Evolutionary conservation across 352 stramenopile genomes (phyloP).

Genomic region (Phytopythium litorale): DNA sequence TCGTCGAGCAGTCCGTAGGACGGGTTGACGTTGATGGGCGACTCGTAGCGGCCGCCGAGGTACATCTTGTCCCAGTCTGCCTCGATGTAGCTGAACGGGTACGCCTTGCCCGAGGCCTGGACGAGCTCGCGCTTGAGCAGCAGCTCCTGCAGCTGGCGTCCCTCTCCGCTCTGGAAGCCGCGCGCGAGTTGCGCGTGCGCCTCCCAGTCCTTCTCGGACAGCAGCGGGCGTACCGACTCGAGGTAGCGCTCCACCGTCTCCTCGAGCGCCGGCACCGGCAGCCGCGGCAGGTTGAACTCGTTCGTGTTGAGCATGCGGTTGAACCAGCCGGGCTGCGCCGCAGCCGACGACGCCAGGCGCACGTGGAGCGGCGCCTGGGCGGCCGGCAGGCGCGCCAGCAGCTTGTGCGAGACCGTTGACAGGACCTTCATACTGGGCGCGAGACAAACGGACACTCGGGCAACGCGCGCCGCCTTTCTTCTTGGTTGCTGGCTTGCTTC

Average conservation of each 20-base stretch:
- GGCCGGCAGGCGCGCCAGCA: slow-evolving; percentile 1
- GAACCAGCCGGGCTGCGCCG: slow-evolving; percentile 57
- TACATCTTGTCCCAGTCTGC: slow-evolving; percentile 92
- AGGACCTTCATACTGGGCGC: slow-evolving; percentile 1
- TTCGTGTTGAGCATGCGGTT: slow-evolving; percentile 72
- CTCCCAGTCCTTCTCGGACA: slow-evolving; percentile 58
- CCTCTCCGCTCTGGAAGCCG: slow-evolving; percentile 49
- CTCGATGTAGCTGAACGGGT: slow-evolving; percentile 94
- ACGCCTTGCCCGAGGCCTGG: slow-evolving; percentile 75
- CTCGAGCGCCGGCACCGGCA: slow-evolving; percentile 88
- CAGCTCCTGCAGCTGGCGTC: slow-evolving; percentile 52
- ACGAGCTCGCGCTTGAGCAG: slow-evolving; percentile 70
- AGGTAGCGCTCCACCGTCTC: slow-evolving; percentile 89
- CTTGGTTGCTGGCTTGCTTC: neutral
- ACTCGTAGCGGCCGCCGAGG: slow-evolving; percentile 83
- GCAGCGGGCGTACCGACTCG: slow-evolving; percentile 71
- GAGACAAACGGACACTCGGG: neutral
- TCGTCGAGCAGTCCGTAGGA: slow-evolving; percentile 84
- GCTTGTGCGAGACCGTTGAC: slow-evolving; percentile 1
- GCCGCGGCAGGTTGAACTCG: slow-evolving; percentile 67
- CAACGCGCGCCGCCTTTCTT: neutral
- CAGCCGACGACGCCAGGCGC: slow-evolving; percentile 6
- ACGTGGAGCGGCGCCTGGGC: neutral
- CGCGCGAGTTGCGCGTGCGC: slow-evolving; percentile 59
- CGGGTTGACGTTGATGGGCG: slow-evolving; percentile 91